A percentile compares a stretch with the other conserved stretches of the same genome.
phyloP scores from a whole-genome alignment of 164 flowering plant genomes.

The Cinnamomum micranthum region DNA sequence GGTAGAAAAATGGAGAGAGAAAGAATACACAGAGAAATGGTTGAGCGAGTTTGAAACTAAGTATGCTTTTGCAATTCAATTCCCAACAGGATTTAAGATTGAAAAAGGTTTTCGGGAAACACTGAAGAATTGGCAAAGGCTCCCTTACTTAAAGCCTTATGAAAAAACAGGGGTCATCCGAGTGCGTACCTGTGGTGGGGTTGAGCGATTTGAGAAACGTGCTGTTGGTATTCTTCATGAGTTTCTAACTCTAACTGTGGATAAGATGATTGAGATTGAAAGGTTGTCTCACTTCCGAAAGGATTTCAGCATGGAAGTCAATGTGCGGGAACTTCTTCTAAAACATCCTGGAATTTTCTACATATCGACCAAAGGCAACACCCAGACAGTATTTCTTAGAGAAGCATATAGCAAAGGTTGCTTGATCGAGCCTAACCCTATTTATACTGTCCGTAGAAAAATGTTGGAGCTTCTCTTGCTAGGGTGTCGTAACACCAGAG shows the following conservation, averaged over 20 bases:
- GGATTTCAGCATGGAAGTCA: slow-evolving; percentile 69
- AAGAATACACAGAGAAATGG: slow-evolving; percentile 81
- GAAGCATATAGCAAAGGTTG: slow-evolving; percentile 71
- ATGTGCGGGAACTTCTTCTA: slow-evolving; percentile 70
- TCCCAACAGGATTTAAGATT: slow-evolving; percentile 76
- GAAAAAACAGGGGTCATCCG: slow-evolving; percentile 40
- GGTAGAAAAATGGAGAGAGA: slow-evolving; percentile 84
- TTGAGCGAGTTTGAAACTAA: slow-evolving; percentile 78
- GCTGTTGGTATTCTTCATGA: slow-evolving; percentile 82
- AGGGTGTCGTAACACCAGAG: slow-evolving; percentile 43
- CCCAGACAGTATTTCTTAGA: slow-evolving; percentile 65
- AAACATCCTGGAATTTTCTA: slow-evolving; percentile 92
- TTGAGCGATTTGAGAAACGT: slow-evolving; percentile 74
- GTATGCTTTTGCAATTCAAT: slow-evolving; percentile 69
- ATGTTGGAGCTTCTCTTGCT: slow-evolving; percentile 72
- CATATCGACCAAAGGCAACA: slow-evolving; percentile 66
- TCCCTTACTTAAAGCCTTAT: slow-evolving; percentile 64
- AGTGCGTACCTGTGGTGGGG: slow-evolving; percentile 49
- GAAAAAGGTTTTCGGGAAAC: slow-evolving; percentile 56
- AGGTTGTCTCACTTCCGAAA: slow-evolving; percentile 65
- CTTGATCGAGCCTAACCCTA: slow-evolving; percentile 54
- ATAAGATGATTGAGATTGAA: slow-evolving; percentile 77
- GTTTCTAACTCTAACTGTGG: slow-evolving; percentile 71
- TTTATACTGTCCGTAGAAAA: slow-evolving; percentile 60
- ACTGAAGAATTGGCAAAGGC: slow-evolving; percentile 81